Conservation (phyloP, 176 grass and related monocot species). For the Musa itinerans region DNA sequence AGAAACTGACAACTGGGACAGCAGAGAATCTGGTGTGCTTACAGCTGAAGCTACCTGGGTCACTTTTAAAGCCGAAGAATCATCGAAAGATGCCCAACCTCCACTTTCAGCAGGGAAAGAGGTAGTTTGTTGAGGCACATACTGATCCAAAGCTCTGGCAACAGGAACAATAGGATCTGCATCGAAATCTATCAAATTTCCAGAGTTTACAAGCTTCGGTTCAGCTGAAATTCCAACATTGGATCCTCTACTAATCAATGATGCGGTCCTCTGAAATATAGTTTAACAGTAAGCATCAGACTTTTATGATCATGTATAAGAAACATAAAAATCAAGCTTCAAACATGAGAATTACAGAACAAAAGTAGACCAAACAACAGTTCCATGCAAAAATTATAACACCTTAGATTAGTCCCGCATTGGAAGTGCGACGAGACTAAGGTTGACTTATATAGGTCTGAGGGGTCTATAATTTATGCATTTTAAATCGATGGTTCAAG, state of each 20-base stretch:
- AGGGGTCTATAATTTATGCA: no score
- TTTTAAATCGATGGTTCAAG: no score
- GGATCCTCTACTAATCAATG: constrained; percentile 18
- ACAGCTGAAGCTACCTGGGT: constrained; percentile 16
- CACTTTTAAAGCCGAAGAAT: constrained; percentile 15
- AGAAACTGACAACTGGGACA: constrained; percentile 22
- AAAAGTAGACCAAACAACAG: background rate
- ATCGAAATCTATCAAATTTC: constrained; percentile 58
- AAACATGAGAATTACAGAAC: background rate
- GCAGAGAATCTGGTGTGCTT: constrained; percentile 25
- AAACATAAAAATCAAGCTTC: background rate
- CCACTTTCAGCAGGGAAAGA: constrained; percentile 20
- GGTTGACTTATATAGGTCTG: no score
- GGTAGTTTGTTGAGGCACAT: background rate
- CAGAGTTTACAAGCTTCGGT: constrained; percentile 21
- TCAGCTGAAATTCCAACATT: constrained; percentile 24
- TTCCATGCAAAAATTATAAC: no score
- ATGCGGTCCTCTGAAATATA: constrained; percentile 23
- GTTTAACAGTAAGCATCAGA: background rate
- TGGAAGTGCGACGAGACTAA: no score
- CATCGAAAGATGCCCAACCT: constrained; percentile 63
- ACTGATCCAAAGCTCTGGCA: constrained; percentile 11
- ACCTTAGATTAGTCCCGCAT: no score
- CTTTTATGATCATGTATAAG: background rate
- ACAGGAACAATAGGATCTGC: constrained; percentile 26